Conservation (phyloP, 768 basidiomycete species). For the Amanita inopinata region DNA sequence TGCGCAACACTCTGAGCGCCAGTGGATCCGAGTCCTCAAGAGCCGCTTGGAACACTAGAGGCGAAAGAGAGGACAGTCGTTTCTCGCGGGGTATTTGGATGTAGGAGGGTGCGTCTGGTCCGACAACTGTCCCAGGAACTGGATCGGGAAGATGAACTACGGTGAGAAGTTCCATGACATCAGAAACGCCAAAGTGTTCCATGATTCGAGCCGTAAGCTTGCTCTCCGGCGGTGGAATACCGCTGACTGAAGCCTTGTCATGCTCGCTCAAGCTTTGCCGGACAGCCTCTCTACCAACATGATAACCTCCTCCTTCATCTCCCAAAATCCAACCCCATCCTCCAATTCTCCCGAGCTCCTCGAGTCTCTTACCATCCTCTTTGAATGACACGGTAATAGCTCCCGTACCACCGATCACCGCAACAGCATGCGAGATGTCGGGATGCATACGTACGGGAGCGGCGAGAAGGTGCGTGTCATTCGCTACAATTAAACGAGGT, state of each 20-base stretch:
- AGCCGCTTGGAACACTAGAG: conserved; percentile 70
- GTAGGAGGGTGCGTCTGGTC: conserved; percentile 19
- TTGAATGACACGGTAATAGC: conserved; percentile 64
- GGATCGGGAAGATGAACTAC: conserved; percentile 59
- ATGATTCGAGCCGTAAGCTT: conserved; percentile 40
- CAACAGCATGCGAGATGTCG: conserved; percentile 54
- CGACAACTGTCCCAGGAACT: conserved; percentile 13
- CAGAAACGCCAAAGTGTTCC: conserved; percentile 42
- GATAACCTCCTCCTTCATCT: conserved; percentile 77
- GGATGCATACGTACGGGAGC: conserved; percentile 58
- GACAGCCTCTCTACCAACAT: conserved; percentile 68
- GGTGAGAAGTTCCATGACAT: conserved; percentile 55
- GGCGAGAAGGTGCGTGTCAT: conserved; percentile 81
- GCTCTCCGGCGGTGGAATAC: conserved; percentile 21
- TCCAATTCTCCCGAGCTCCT: conserved; percentile 61
- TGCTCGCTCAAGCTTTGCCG: conserved; percentile 54
- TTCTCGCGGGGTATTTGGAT: conserved; percentile 47
- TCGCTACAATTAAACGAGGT: conserved; percentile 50
- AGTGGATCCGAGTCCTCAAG: conserved; percentile 60
- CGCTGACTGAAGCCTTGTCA: conserved; percentile 38
- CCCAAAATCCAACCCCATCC: conserved; percentile 84
- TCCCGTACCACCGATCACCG: conserved; percentile 77
- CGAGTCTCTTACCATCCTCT: conserved; percentile 29
- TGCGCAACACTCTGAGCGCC: conserved; percentile 48
- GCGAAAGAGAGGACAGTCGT: conserved; percentile 63